Conservation (phyloP, 2,329 filamentous ascomycete genomes). For the Exophiala bonariae region DNA sequence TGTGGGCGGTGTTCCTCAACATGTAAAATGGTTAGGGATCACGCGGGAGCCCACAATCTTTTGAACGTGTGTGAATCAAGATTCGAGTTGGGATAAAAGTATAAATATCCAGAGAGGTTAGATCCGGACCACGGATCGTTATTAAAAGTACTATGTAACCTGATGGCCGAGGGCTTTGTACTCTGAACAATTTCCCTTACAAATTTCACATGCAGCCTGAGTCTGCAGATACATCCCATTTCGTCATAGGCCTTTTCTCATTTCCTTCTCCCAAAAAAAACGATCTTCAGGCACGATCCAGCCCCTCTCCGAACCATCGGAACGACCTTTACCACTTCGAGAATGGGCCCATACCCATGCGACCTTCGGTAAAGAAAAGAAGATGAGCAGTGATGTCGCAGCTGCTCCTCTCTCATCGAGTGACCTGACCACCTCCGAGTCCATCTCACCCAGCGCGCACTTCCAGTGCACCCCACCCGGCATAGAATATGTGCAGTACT, state of each 20-base stretch:
- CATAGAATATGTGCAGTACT: conserved; percentile 61
- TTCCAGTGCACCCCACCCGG: conserved; percentile 21
- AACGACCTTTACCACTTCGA: not conserved
- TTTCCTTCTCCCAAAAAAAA: not conserved
- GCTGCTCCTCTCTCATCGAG: conserved; percentile 1
- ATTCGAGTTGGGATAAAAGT: too few species aligned
- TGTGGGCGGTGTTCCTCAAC: not conserved
- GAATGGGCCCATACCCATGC: conserved; percentile 12
- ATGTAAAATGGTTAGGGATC: not conserved
- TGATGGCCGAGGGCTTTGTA: too few species aligned
- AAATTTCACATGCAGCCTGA: conserved; percentile 13
- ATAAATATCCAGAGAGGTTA: too few species aligned
- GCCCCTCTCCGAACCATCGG: not conserved
- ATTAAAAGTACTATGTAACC: too few species aligned
- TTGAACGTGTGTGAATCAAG: too few species aligned
- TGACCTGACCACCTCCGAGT: conserved; percentile 1
- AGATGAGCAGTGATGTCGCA: conserved; percentile 23
- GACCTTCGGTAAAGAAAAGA: conserved; percentile 8
- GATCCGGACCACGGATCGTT: too few species aligned
- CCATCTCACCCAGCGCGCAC: conserved; percentile 10
- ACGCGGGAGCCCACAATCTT: too few species aligned
- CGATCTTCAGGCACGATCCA: conserved; percentile 19
- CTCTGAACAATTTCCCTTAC: not conserved
- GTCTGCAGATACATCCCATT: not conserved
- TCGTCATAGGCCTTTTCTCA: conserved; percentile 1